Evolutionary conservation across 23 red algal species (phyloP), one percentile per base, ranked within the genome.

Genomic region (Gracilaria gracilis): DNA sequence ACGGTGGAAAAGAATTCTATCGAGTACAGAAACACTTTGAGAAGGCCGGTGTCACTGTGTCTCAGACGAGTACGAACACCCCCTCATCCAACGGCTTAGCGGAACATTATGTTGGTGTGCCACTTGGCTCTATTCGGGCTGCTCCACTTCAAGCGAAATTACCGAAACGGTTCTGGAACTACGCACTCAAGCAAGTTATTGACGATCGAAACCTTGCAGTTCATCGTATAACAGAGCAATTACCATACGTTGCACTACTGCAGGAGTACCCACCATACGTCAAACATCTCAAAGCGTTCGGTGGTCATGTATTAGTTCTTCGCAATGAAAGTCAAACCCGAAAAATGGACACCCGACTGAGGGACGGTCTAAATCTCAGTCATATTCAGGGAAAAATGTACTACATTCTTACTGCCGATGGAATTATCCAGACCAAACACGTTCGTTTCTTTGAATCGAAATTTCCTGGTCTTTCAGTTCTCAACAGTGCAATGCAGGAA

Each of bases 341-440:
- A 36, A 79, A 57, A 23, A 29, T 89, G 29, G 32, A 70, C 16
- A n/a, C 71, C 27, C 16, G 86, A 48, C 35, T 80, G 25, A 27
- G 6, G 4, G 50, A 64, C 16, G 86, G 86, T 11, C 35, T 89
- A 20, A 29, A 78, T 54, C 75, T 89, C 15, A 31, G 37, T 34
- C 67, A 89, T 71, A 25, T 66, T 28, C 24, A 73, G 15, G 71
- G 86, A 32, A 72, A 53, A 58, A 67, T 89, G 34, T 89, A 89
- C 35, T 4, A 13, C 19, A 78, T 89, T n/a, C 72, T 89, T 19
- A 89, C 86, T 19, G 11, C 31, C 40, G 8, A 39, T 32, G 72
- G 55, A 49, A 51, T 89, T 11, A 28, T 65, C 25, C 24, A 23
- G 4, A 79, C 86, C 13, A 89, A 89, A 66, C 86, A 89, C 40